A percentile compares a stretch with the other conserved stretches of the same genome.
These are phyloP conservation scores for Coffea canephora DNA, from an alignment of 257 asterid genomes.

Conservation along the genomic window DNA sequence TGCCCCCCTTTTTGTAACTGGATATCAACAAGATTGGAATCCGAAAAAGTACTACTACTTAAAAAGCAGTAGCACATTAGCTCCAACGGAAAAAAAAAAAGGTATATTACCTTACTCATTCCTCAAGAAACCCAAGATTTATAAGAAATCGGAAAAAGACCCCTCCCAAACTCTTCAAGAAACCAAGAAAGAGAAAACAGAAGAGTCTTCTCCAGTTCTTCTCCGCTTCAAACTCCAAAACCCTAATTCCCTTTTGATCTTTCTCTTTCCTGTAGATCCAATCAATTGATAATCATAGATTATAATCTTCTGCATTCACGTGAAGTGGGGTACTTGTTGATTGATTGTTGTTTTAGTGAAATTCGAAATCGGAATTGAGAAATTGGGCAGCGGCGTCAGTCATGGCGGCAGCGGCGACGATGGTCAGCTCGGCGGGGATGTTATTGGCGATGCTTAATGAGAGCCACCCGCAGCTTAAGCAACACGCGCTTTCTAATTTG, in stretches of 20 bases:
- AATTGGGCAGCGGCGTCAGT: not conserved
- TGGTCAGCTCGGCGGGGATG: slow-evolving; percentile 90
- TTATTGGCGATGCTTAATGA: slow-evolving; percentile 92
- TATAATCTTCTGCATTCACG: not conserved
- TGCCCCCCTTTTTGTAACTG: too few relatives aligned
- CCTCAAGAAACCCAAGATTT: slow-evolving; percentile 12
- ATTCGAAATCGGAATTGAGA: not conserved
- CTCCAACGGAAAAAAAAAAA: too few relatives aligned
- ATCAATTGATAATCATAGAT: not conserved
- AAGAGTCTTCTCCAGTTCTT: not conserved
- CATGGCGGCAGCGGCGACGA: slow-evolving; percentile 61
- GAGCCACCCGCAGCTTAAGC: slow-evolving; percentile 66
- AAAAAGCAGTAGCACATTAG: too few relatives aligned
- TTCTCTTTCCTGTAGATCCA: slow-evolving; percentile 1
- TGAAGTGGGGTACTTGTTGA: not conserved
- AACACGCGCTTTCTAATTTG: slow-evolving; percentile 83
- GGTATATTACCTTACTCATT: not conserved
- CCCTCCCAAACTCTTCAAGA: not conserved
- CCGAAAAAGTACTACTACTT: not conserved
- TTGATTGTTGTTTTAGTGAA: not conserved
- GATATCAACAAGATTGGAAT: not conserved
- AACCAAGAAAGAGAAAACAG: not conserved
- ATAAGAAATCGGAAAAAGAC: not conserved
- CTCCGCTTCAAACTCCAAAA: slow-evolving; percentile 8
- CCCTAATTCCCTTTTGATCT: not conserved